Evolutionary conservation across 2,329 filamentous ascomycete species (phyloP), one percentile per base, ranked within the genome.

Genomic region (Talaromyces sp.): DNA sequence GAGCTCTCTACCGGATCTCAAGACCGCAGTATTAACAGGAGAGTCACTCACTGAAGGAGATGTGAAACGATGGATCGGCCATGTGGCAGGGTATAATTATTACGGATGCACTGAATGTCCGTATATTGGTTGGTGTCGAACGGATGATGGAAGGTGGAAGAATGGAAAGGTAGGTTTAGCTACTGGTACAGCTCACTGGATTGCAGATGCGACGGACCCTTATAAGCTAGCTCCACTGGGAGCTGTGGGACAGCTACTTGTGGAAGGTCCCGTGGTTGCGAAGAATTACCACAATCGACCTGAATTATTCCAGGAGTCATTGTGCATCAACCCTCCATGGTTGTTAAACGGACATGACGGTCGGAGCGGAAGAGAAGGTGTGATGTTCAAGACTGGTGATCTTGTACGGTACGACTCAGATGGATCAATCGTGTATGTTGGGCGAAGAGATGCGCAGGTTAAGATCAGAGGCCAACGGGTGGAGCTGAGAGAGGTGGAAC

Each of bases 391-490:
- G 56, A 75, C 72, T 6, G 73, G 73, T 0, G 73, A 76, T 58
- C 58, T 74, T 22, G 69, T 68, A 1, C 55, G 55, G 32, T 60
- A 60, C 19, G 32, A 28, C 25, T 51, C 65, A 0, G 67, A 73
- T 54, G 70, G 72, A 17, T 61, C 63, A 3, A 63, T 67, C 13
- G 59, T 66, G 33, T 73, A 70, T 51, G 58, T 72, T 22, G 71
- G 72, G 6, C 66, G 73, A 15, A 39, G n/a, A 15, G 70, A 70
- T 51, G 72, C 74, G 54, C 85, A 85, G 69, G 81, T 85, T 59
- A 88, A 88, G 71, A 71, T 88, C 15, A 75, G 78, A 2, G 88
- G 88, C 28, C 85, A 82, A 65, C 75, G 85, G 55, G 81, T 86
- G 53, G 88, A 85, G 71, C 77, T 84, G 58, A 76, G 70, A 44